phyloP scores from a whole-genome alignment of 2,329 filamentous ascomycete genomes.

The Bipolaris zeicola region DNA sequence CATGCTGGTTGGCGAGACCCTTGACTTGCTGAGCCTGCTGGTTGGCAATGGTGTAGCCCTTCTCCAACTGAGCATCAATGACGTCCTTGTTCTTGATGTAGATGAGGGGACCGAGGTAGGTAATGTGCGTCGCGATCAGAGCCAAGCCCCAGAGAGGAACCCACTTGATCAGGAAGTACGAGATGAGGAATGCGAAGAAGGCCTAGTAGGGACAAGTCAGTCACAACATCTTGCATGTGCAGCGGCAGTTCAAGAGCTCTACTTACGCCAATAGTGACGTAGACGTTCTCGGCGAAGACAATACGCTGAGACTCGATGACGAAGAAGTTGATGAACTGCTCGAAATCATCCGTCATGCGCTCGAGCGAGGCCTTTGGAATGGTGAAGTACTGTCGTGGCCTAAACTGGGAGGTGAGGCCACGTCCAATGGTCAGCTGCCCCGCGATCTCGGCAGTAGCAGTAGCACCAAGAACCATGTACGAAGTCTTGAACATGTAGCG shows the following conservation, averaged over 20 bases:
- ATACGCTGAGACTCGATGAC: conserved; percentile 71
- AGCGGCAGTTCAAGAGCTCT: neutral
- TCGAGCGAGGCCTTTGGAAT: conserved; percentile 68
- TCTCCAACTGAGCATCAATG: conserved; percentile 65
- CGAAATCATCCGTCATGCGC: conserved; percentile 64
- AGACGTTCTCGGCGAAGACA: conserved; percentile 68
- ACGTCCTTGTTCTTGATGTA: conserved; percentile 70
- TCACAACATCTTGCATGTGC: neutral
- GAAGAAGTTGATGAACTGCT: conserved; percentile 71
- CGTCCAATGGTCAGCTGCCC: conserved; percentile 62
- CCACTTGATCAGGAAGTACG: conserved; percentile 70
- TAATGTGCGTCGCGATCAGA: conserved; percentile 60
- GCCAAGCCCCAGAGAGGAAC: conserved; percentile 69
- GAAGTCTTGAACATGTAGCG: conserved; percentile 66
- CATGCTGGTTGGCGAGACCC: conserved; percentile 65
- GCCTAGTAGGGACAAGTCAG: conserved; percentile 51
- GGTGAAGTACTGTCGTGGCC: conserved; percentile 69
- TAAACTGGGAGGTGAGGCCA: conserved; percentile 65
- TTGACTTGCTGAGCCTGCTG: conserved; percentile 65
- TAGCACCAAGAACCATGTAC: conserved; percentile 65
- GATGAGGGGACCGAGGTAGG: conserved; percentile 65
- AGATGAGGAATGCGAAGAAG: conserved; percentile 62
- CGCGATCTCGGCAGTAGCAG: conserved; percentile 62
- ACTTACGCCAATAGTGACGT: conserved; percentile 64
- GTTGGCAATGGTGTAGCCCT: conserved; percentile 60